phyloP scores from a whole-genome alignment of 192 early-diverging fungal genomes.

The Funneliformis mosseae region DNA sequence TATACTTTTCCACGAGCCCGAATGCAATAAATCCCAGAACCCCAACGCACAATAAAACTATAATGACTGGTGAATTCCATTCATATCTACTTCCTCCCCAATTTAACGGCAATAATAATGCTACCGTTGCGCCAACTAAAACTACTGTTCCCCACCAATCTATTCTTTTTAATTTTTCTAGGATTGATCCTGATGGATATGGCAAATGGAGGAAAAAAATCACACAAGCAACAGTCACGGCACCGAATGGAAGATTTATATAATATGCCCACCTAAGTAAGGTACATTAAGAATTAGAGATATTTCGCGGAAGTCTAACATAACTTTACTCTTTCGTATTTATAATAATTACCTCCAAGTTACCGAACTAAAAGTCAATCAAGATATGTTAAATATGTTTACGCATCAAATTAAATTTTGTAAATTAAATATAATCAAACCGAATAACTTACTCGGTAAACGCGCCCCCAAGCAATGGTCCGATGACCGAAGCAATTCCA shows the following conservation, averaged over 20 bases:
- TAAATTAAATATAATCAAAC: slow-evolving; percentile 20
- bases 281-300: background rate
- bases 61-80: slow-evolving; percentile 66
- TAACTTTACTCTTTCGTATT: background rate
- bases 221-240: slow-evolving; percentile 45
- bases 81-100: slow-evolving; percentile 70
- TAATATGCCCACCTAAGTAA: slow-evolving; percentile 59
- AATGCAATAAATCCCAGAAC: slow-evolving; percentile 52
- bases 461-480: slow-evolving; percentile 84
- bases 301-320: background rate
- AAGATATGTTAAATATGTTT: background rate
- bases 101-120: slow-evolving; percentile 70
- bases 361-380: background rate
- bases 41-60: slow-evolving; percentile 61
- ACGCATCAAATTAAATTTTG: slow-evolving; percentile 38
- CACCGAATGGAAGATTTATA: slow-evolving; percentile 61
- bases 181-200: slow-evolving; percentile 42
- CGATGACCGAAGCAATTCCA: slow-evolving; percentile 76
- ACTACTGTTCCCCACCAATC: slow-evolving; percentile 67
- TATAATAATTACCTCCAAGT: slow-evolving; percentile 34
- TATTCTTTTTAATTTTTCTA: slow-evolving; percentile 60
- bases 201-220: slow-evolving; percentile 62
- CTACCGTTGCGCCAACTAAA: slow-evolving; percentile 54
- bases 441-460: slow-evolving; percentile 72
- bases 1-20: slow-evolving; percentile 61